Evolutionary conservation across 441 rosid species (phyloP), one percentile per base, ranked within the genome.

Genomic region (Codiaeum variegatum): DNA sequence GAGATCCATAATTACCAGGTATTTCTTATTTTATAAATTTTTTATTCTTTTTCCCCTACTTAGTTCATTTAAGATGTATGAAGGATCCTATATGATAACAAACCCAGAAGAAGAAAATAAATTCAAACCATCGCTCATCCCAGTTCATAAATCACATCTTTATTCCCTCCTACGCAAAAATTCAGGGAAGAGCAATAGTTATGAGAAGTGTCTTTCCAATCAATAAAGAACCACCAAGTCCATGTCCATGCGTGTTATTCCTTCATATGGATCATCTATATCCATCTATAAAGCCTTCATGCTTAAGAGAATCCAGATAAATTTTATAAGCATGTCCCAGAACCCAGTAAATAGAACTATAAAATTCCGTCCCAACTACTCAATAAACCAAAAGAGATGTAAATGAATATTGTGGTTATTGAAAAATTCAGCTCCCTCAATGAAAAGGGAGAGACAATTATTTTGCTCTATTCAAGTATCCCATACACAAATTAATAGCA

Each of bases 211-310:
- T 42, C 66, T 62, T 5, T 10, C 15, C 38, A 10, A 44, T 10
- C 31, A 61, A 31, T 10, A 44, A 36, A 36, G 21, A 23, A 28
- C 29, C 62, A 58, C 29, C 38, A 26, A 4, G 32, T 59, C 29
- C 38, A 26, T 13, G 32, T 59, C 29, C 36, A 29, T 24, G 32
- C 12, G 5, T 26, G 29, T n/a, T 31, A 52, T 54, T 67, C 16
- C 28, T 67, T 55, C 8, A 62, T 52, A 18, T 29, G 42, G 52
- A 32, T 67, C 61, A 52, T 67, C 46, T 34, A 67, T 36, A 52
- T 67, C 46, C 23, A 67, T 36, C 26, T 32, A 21, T 21, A 34
- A 32, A 67, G 52, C 31, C 73, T 70, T 40, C 63, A 58, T 15
- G 23, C 19, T 63, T 23, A 55, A 69, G 54, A 65, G 47, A 52